Conservation (phyloP, 352 stramenopile species). For the Phytophthora sansomeana region DNA sequence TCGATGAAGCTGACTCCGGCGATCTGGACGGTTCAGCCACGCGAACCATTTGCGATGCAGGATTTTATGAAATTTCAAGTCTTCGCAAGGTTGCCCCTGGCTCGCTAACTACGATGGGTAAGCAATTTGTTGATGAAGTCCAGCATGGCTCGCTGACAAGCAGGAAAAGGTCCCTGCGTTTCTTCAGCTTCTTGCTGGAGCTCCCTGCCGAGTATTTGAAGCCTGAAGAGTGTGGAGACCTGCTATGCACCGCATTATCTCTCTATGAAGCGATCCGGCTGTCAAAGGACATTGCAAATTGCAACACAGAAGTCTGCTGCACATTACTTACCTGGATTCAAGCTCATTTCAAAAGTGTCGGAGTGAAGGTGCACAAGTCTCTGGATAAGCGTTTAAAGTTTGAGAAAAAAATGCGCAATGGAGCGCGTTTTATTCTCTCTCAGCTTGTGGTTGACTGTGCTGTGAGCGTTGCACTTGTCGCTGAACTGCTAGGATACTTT, state of each 20-base stretch:
- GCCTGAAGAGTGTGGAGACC: constrained; percentile 26
- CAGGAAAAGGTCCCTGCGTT: constrained; percentile 18
- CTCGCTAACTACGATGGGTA: constrained; percentile 43
- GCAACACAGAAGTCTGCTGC: constrained; percentile 24
- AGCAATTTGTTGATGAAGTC: constrained; percentile 32
- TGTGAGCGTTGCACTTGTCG: constrained; percentile 29
- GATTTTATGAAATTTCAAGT: constrained; percentile 81
- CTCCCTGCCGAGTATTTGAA: constrained; percentile 51
- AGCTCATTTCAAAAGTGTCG: constrained; percentile 34
- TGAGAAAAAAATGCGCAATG: constrained; percentile 22
- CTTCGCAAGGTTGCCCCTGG: constrained; percentile 50
- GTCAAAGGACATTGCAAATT: background rate
- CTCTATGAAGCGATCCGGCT: constrained; percentile 30
- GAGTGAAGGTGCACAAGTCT: constrained; percentile 22
- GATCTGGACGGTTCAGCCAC: constrained; percentile 34
- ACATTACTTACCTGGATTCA: constrained; percentile 40
- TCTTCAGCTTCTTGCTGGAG: constrained; percentile 44
- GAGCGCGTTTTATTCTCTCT: constrained; percentile 30
- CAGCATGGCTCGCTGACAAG: constrained; percentile 5
- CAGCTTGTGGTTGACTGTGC: constrained; percentile 28
- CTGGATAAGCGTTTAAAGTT: constrained; percentile 3
- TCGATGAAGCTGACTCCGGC: constrained; percentile 33
- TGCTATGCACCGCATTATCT: constrained; percentile 33
- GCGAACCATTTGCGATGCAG: constrained; percentile 72
- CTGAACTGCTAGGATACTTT: constrained; percentile 46